phyloP scores from a whole-genome alignment of 1,284 basidiomycete species.

The Malassezia brasiliensis region DNA sequence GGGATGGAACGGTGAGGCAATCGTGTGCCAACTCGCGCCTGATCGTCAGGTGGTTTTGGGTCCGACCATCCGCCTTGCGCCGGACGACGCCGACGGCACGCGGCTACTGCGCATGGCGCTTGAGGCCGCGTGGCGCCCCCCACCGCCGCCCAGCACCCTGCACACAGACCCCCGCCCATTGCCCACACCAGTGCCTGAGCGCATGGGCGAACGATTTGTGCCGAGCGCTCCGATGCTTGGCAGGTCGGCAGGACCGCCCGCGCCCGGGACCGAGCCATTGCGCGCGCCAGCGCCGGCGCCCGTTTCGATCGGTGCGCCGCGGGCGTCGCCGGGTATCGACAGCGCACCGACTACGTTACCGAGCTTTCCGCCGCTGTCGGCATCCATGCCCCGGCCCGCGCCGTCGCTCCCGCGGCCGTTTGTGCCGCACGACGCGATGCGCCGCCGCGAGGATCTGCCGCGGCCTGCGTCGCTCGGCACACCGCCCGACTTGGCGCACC shows the following conservation, averaged over 20 bases:
- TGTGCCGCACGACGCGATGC: no score
- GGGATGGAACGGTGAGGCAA: conserved; percentile 42
- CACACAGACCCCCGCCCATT: not conserved
- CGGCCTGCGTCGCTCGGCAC: not conserved
- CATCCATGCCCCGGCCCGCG: no score
- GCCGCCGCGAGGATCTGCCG: no score
- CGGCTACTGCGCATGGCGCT: conserved; percentile 13
- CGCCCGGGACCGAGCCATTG: no score
- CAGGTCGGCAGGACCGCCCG: no score
- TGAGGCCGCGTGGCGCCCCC: not conserved
- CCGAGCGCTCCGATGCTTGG: no score
- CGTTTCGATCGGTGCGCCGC: not conserved
- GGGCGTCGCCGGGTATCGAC: no score
- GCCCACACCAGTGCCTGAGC: not conserved
- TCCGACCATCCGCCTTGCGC: conserved; percentile 13
- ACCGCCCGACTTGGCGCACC: not conserved
- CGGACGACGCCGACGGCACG: conserved; percentile 37
- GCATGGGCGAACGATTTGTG: not conserved
- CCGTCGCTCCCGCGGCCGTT: no score
- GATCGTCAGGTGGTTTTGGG: conserved; percentile 22
- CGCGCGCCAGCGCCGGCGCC: no score
- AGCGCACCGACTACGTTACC: no score
- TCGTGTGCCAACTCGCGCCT: conserved; percentile 34
- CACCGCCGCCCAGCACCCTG: not conserved
- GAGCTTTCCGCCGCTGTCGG: no score